Conservation (phyloP, 208 protist species). For the Leishmania braziliensis region DNA sequence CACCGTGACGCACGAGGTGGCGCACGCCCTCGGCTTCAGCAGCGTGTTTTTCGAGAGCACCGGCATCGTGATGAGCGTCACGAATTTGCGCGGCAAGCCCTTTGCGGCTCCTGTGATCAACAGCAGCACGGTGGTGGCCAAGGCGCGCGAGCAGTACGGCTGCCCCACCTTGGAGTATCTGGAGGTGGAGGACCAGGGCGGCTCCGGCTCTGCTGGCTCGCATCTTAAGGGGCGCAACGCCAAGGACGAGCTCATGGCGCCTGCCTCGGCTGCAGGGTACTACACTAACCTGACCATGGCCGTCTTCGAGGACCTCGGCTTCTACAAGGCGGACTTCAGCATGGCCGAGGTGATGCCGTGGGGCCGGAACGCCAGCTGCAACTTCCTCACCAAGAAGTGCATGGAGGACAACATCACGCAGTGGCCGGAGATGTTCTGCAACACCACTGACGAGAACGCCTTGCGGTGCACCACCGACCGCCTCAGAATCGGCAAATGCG, state of each 20-base stretch:
- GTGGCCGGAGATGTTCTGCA: conserved; percentile 67
- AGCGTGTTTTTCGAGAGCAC: conserved; percentile 15
- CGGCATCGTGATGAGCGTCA: conserved; percentile 11
- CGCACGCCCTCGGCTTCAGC: conserved; percentile 87
- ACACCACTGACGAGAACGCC: neutral
- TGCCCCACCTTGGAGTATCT: conserved; percentile 57
- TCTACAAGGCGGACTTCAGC: conserved; percentile 69
- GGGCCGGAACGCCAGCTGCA: conserved; percentile 66
- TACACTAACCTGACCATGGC: conserved; percentile 84
- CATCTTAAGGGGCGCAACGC: conserved; percentile 87
- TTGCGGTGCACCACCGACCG: neutral
- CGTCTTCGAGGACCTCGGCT: conserved; percentile 75
- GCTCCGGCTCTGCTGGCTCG: conserved; percentile 24
- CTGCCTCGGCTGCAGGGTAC: conserved; percentile 24
- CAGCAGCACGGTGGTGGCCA: neutral
- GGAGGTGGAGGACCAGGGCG: conserved; percentile 71
- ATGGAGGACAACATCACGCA: conserved; percentile 34
- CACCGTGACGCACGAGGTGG: conserved; percentile 71
- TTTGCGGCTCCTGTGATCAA: conserved; percentile 13
- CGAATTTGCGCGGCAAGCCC: neutral
- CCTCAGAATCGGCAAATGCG: too few species aligned
- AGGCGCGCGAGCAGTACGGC: conserved; percentile 35
- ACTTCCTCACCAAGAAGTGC: conserved; percentile 50
- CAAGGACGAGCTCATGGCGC: conserved; percentile 86
- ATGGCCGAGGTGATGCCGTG: conserved; percentile 71